phyloP scores from a whole-genome alignment of 331 rosid species.

The Telfairia occidentalis region DNA sequence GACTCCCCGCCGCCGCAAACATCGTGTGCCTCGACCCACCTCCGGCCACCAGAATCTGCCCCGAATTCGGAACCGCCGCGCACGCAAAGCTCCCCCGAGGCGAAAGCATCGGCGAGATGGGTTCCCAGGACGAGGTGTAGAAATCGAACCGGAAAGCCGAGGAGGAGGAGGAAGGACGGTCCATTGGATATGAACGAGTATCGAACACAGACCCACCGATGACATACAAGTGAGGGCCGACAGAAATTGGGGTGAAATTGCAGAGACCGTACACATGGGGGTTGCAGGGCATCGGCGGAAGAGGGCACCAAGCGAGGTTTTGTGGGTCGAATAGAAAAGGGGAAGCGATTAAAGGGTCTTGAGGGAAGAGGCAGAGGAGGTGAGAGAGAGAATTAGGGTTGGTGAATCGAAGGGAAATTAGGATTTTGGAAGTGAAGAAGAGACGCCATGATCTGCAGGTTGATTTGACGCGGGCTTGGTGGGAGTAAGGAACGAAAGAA shows the following conservation, averaged over 20 bases:
- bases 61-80: conserved; percentile 20
- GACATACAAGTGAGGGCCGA: conserved; percentile 48
- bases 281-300: conserved; percentile 65
- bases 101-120: conserved; percentile 48
- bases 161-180: conserved; percentile 56
- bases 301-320: conserved; percentile 58
- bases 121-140: conserved; percentile 36
- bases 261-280: conserved; percentile 72
- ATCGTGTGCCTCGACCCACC: conserved; percentile 69
- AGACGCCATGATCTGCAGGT: conserved; percentile 60
- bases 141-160: conserved; percentile 44
- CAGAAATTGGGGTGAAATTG: conserved; percentile 52
- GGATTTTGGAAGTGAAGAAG: conserved; percentile 43
- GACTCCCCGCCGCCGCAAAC: conserved; percentile 61
- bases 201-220: conserved; percentile 83
- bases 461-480: conserved; percentile 49
- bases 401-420: conserved; percentile 30
- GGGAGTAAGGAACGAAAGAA: conserved; percentile 43
- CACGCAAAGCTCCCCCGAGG: conserved; percentile 81
- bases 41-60: conserved; percentile 57
- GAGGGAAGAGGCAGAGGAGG: conserved; percentile 66
- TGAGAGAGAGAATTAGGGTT: conserved; percentile 23
- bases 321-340: conserved; percentile 68
- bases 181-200: conserved; percentile 72
- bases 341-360: conserved; percentile 46